Conservation (phyloP, 257 asterid species). For the Echium plantagineum region DNA sequence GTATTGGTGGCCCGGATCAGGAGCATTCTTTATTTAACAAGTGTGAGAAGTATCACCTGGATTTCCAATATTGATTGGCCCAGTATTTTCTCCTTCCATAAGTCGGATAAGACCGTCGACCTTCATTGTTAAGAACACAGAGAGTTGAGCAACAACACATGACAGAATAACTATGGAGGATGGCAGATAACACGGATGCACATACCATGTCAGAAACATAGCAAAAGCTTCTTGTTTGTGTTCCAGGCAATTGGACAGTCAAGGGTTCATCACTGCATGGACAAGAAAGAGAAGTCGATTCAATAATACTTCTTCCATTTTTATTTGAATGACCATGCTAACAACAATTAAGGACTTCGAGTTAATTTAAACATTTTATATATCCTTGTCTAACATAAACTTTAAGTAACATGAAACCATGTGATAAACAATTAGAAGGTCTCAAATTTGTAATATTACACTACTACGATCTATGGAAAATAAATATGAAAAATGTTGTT, state of each 20-base stretch:
- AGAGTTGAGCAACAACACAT: not conserved
- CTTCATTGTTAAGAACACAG: conserved; percentile 22
- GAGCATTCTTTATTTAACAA: too few relatives aligned
- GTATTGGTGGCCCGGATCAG: too few relatives aligned
- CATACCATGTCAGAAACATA: conserved; percentile 93
- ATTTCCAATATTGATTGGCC: conserved; percentile 94
- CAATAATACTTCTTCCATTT: too few relatives aligned
- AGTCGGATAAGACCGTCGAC: conserved; percentile 88
- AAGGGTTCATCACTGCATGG: conserved; percentile 69
- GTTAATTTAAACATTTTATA: too few relatives aligned
- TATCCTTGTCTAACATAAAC: too few relatives aligned
- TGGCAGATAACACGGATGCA: not conserved
- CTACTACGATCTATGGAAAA: too few relatives aligned
- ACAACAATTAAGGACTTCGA: too few relatives aligned
- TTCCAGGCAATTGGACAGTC: conserved; percentile 97
- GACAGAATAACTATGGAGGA: not conserved
- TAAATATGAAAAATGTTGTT: too few relatives aligned
- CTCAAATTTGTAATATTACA: too few relatives aligned
- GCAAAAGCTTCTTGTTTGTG: conserved; percentile 95
- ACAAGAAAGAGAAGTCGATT: not conserved
- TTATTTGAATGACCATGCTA: too few relatives aligned
- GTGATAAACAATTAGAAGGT: too few relatives aligned
- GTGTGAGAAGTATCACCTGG: conserved; percentile 44
- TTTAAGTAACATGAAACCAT: too few relatives aligned
- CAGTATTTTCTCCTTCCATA: conserved; percentile 79